These are phyloP conservation scores for Curvularia sp. DNA, from an alignment of 2,329 filamentous ascomycete species.

Conservation along the genomic window DNA sequence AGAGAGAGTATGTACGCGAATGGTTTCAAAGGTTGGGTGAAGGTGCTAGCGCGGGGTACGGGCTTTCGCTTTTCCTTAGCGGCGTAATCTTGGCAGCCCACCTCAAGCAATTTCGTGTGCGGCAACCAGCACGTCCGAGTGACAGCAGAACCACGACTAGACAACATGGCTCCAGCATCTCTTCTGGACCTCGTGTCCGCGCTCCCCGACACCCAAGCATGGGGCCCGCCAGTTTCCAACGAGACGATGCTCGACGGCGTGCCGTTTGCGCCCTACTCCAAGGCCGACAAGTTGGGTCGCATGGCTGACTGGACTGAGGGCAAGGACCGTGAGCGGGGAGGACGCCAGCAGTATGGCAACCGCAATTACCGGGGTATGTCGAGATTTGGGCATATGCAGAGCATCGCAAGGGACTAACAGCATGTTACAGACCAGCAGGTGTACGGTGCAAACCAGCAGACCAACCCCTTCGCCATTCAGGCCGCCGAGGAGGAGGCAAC, in stretches of 20 bases:
- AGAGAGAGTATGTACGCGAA: neutral
- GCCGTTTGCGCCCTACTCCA: conserved; percentile 97
- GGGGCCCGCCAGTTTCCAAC: conserved; percentile 83
- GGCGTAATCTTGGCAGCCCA: conserved; percentile 30
- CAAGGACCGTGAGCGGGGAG: conserved; percentile 79
- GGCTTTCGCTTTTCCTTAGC: conserved; percentile 25
- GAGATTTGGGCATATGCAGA: neutral
- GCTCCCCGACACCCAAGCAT: conserved; percentile 60
- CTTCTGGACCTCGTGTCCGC: conserved; percentile 58
- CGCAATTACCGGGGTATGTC: conserved; percentile 84
- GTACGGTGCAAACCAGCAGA: conserved; percentile 87
- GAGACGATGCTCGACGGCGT: conserved; percentile 94
- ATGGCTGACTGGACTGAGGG: conserved; percentile 99
- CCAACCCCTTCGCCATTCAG: conserved; percentile 82
- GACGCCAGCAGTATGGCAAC: conserved; percentile 82
- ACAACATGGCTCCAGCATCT: conserved; percentile 56
- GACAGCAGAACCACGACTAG: conserved; percentile 19
- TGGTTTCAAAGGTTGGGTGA: neutral
- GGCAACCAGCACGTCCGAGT: conserved; percentile 19
- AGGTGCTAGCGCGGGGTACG: conserved; percentile 23
- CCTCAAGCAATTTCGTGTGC: conserved; percentile 30
- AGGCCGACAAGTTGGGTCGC: conserved; percentile 96
- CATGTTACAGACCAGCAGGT: conserved; percentile 81
- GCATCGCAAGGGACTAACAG: conserved; percentile 22
- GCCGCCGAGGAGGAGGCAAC: conserved; percentile 93